Conservation (phyloP, 73 alveolate genomes). For the Paramecium tetraurelia region DNA sequence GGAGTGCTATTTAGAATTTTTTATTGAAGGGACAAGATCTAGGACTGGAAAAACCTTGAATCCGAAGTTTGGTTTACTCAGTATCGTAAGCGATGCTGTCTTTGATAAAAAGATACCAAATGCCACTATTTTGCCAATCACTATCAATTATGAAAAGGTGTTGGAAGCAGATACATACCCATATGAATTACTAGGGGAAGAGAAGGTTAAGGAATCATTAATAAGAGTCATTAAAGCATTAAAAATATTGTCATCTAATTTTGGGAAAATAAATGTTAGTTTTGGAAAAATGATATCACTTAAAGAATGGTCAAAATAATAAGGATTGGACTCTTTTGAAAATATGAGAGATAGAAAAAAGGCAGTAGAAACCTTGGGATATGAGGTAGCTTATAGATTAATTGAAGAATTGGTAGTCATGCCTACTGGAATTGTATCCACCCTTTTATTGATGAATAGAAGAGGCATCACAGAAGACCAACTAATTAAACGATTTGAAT, state of each 20-base stretch:
- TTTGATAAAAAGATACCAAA: slow-evolving; percentile 73
- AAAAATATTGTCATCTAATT: slow-evolving; percentile 72
- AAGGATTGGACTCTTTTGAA: slow-evolving; percentile 24
- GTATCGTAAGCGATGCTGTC: slow-evolving; percentile 71
- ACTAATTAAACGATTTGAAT: slow-evolving; percentile 69
- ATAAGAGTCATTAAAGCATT: slow-evolving; percentile 78
- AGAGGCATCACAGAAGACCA: slow-evolving; percentile 87
- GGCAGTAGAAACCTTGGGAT: slow-evolving; percentile 53
- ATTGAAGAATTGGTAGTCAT: slow-evolving; percentile 72
- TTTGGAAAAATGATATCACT: slow-evolving; percentile 78
- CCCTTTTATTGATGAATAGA: slow-evolving; percentile 78
- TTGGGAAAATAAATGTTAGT: slow-evolving; percentile 81
- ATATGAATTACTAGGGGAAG: slow-evolving; percentile 84
- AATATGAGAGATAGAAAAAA: slow-evolving; percentile 46
- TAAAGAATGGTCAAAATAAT: slow-evolving; percentile 37
- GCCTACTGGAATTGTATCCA: slow-evolving; percentile 86
- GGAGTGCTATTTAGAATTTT: slow-evolving; percentile 73
- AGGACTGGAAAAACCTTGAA: slow-evolving; percentile 83
- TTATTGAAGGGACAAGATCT: slow-evolving; percentile 90
- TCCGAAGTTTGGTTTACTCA: slow-evolving; percentile 80
- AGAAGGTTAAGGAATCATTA: slow-evolving; percentile 86
- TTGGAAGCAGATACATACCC: slow-evolving; percentile 95
- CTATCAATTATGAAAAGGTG: slow-evolving; percentile 86
- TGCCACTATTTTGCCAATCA: slow-evolving; percentile 80
- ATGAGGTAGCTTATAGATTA: slow-evolving; percentile 57